These are phyloP conservation scores for Alternaria brassicae DNA, from an alignment of 2,329 filamentous ascomycete genomes.

Conservation along the genomic window DNA sequence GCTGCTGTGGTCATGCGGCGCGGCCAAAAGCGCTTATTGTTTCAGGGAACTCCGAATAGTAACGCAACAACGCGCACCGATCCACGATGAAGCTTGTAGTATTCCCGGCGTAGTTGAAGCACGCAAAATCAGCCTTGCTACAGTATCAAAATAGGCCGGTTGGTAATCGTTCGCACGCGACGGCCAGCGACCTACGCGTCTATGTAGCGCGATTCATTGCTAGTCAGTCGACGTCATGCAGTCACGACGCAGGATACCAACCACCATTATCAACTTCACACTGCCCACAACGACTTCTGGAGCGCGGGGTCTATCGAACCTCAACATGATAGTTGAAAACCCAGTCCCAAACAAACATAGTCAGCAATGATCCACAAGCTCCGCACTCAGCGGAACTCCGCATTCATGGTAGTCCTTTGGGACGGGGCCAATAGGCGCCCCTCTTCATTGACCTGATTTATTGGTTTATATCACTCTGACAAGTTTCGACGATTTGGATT, in stretches of 20 bases:
- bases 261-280: background rate
- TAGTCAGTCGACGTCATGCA: background rate
- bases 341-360: background rate
- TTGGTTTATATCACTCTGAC: background rate
- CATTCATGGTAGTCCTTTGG: background rate
- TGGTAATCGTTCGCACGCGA: background rate
- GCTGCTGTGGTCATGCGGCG: background rate
- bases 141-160: background rate
- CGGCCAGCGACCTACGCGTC: background rate
- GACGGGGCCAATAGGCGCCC: background rate
- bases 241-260: background rate
- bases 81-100: background rate
- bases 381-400: conserved; percentile 1
- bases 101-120: background rate
- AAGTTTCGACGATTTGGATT: background rate
- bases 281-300: background rate
- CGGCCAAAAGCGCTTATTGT: background rate
- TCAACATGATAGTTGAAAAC: background rate
- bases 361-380: background rate
- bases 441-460: background rate
- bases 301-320: background rate
- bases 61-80: background rate
- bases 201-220: background rate
- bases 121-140: background rate
- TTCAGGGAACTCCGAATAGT: background rate